phyloP scores from a whole-genome alignment of 2,329 filamentous ascomycete genomes.

The Penicillium palitans region DNA sequence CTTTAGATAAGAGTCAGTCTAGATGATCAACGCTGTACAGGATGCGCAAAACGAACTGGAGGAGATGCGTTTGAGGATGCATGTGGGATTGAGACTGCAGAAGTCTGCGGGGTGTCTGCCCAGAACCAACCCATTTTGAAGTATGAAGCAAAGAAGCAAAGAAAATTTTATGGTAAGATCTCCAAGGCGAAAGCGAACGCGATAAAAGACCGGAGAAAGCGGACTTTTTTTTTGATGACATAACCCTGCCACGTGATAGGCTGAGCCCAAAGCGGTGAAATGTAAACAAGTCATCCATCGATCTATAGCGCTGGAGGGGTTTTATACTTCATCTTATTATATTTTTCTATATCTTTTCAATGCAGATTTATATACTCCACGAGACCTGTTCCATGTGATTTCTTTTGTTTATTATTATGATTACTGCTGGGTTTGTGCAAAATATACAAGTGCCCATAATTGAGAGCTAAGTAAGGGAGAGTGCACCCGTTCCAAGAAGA shows the following conservation, averaged over 20 bases:
- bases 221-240: conserved; percentile 14
- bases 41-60: conserved; percentile 49
- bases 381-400: background rate
- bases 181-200: conserved; percentile 14
- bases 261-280: background rate
- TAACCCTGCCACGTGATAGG: conserved; percentile 13
- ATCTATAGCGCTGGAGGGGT: background rate
- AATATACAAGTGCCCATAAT: background rate
- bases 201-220: conserved; percentile 23
- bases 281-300: background rate
- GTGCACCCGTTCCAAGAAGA: conserved; percentile 1
- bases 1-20: conserved; percentile 44
- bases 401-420: background rate
- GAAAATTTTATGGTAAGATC: conserved; percentile 1
- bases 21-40: background rate
- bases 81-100: conserved; percentile 50
- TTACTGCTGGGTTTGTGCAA: background rate
- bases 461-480: background rate
- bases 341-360: background rate
- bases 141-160: conserved; percentile 2
- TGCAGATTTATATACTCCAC: background rate
- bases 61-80: conserved; percentile 52
- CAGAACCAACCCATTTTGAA: conserved; percentile 68
- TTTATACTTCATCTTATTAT: background rate
- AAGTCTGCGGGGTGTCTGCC: conserved; percentile 55